Base-by-base conservation (phyloP, 208 protist genomes). In the Porcisia deanei region DNA sequence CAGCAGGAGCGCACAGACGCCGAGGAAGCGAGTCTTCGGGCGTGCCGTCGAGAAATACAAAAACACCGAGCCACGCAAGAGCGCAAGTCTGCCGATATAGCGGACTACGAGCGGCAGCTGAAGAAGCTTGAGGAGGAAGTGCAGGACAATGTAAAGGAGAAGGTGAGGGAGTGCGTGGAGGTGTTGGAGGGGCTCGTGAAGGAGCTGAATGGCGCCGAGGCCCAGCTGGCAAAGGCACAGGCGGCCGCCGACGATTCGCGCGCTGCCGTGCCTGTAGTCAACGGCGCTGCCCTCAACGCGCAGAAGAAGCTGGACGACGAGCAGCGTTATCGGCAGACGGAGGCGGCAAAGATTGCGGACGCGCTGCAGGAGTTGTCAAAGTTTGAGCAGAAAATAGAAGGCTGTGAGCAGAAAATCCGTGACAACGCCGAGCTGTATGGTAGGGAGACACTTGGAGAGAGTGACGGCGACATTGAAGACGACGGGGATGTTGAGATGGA, bases 391-490 rank as follows among this genome's bases (percentile, higher is more conserved):
- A 97, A 97, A 76, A 97, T 96, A 72, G 89, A 96, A 12, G 86
- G 87, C 37, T 93, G 88, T 75, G 93, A 97, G 78, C 85, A 88
- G 77, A 95, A 95, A 66, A 95, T 98, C 25, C 79, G 82, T 22
- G 88, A 95, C 67, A 97, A 96, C 75, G 87, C 86, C 2, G 88
- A 93, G 80, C 75, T 96, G n/a, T 98, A 97, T 73, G 95, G 95
- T 45, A 76, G 85, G 47, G 90, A 95, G 65, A 96, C 94, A 37
- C 84, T 95, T 39, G 79, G 93, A 67, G 75, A 91, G 1, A 73
- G 58, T 8, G 68, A 73, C 14, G 82, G 87, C 12, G 82, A 83
- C 6, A 64, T 71, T 30, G 66, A 18, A 71, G 49, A 71, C 8
- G 47, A 58, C 47, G 22, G 39, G 47, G 25, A 57, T 30, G 30